Percentiles rank a stretch among this genome's conserved stretches.
Conservation (phyloP, 768 basidiomycete species). For the Russula sp. region DNA sequence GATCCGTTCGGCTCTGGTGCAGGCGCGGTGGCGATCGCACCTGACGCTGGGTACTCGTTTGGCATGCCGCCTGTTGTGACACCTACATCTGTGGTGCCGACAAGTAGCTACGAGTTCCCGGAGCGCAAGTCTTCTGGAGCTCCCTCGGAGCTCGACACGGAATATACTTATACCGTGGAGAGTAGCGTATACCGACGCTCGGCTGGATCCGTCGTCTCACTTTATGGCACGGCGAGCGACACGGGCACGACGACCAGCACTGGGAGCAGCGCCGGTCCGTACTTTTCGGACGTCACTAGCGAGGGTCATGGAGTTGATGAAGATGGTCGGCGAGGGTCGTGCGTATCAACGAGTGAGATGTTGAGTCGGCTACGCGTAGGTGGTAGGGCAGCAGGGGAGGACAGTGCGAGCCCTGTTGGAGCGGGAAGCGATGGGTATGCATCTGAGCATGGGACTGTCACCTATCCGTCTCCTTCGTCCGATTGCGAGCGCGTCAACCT, state of each 20-base stretch:
- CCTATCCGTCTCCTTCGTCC: constrained; percentile 19
- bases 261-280: constrained; percentile 17
- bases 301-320: constrained; percentile 14
- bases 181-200: constrained; percentile 15
- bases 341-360: constrained; percentile 19
- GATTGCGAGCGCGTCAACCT: constrained; percentile 15
- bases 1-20: constrained; percentile 15
- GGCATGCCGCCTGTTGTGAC: constrained; percentile 6
- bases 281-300: constrained; percentile 19
- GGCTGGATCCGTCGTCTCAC: constrained; percentile 14
- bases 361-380: constrained; percentile 12
- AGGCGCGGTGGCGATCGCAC: constrained; percentile 5
- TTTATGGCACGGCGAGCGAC: constrained; percentile 15
- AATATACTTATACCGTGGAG: constrained; percentile 6
- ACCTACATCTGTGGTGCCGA: background rate
- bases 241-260: constrained; percentile 12
- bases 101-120: constrained; percentile 17
- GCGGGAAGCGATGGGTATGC: constrained; percentile 15
- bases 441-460: constrained; percentile 17
- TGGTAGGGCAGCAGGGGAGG: constrained; percentile 2
- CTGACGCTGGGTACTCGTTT: constrained; percentile 21
- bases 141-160: constrained; percentile 4
- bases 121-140: constrained; percentile 16
- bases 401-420: background rate
- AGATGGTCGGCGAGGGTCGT: constrained; percentile 19